Evolutionary conservation across 208 protist genomes (phyloP), one percentile per base, ranked within the genome.

Genomic region (Wallacemonas sp.): DNA sequence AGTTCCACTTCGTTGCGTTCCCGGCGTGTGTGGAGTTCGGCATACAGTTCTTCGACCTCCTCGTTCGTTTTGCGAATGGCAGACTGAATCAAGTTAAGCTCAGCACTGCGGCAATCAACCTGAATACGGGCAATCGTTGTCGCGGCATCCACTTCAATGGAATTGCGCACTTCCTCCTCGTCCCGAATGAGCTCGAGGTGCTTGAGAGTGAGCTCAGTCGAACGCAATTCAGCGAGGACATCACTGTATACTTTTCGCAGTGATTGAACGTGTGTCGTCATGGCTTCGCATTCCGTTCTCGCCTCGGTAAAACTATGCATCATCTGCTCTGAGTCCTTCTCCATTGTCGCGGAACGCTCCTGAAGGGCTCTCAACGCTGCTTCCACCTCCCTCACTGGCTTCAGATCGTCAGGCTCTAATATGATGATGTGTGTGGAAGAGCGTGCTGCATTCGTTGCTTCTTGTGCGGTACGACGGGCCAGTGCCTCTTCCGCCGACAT

Each of bases 1-100:
- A 92, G 73, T 46, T 92, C 82, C 14, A 92, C 58, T 46, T 92
- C 86, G 44, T 90, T 66, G 47, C 54, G 68, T 0, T 53, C 56
- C 44, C 74, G 75, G 45, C 76, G 72, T 22, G 67, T 39, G 14
- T 72, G 65, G 22, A 87, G 22, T 54, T 88, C 82, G 19, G 38
- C 26, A 4, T 33, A 17, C 36, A 69, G 61, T n/a, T 36, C 56
- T 0, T 51, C 34, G 1, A 70, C 70, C 21, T 79, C 70, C 0
- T 39, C 71, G 22, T 74, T 34, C 2, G 72, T 65, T 14, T 33
- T 60, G 0, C 65, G 33, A 26, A 91, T 74, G 11, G 55, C 74
- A n/a, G 62, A 46, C 38, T 72, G 46, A 9, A 84, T 78, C 14
- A 88, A 71, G 12, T 33, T 19, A 3, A 77, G 30, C 61, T 84